Evolutionary conservation across 352 stramenopile species (phyloP), one percentile per base, ranked within the genome.

Genomic region (Phytophthora quininea): DNA sequence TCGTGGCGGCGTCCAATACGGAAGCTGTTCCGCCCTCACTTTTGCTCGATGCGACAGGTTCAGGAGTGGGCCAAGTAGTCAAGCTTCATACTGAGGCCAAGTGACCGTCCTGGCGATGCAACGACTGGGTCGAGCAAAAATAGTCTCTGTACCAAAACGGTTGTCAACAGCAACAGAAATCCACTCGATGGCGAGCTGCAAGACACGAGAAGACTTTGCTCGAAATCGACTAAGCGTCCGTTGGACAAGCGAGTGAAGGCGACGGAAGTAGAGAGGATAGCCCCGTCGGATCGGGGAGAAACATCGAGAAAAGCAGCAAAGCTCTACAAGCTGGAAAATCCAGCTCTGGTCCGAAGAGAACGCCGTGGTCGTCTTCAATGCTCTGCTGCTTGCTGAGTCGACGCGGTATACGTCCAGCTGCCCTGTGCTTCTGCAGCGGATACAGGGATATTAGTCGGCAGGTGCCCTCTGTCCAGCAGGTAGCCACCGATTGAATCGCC

Each of bases 11-110:
- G 45, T 35, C 50, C 52, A 59, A 30, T 74, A 71, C 67, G 51
- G 14, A 1, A 19, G 2, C 49, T 53, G 49, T 69, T 73, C 60
- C 59, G 59, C 50, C 56, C 63, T 72, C 15, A 50, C 56, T 14
- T 9, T 67, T 67, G 60, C 60, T 62, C 43, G 51, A 60, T 67
- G 61, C 19, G 54, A 71, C 62, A 68, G 35, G 52, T 47, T 33
- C 9, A 7, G 19, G 59, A 73, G 68, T 73, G 58, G 59, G 49
- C 65, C 52, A n/a, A 2, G 4, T 31, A 54, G 57, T 71, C 46
- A 69, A 15, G 24, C 35, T 11, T 11, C 35, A 0, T 40, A 40
- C 35, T 40, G 6, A 11, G 6, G 35, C 10, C 35, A 40, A 40
- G 35, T 40, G 35, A 11, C 6, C 10, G 35, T 6, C 35, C 35